Base-by-base conservation (phyloP, 176 grass and related monocot species). In the Alloteropsis semialata region DNA sequence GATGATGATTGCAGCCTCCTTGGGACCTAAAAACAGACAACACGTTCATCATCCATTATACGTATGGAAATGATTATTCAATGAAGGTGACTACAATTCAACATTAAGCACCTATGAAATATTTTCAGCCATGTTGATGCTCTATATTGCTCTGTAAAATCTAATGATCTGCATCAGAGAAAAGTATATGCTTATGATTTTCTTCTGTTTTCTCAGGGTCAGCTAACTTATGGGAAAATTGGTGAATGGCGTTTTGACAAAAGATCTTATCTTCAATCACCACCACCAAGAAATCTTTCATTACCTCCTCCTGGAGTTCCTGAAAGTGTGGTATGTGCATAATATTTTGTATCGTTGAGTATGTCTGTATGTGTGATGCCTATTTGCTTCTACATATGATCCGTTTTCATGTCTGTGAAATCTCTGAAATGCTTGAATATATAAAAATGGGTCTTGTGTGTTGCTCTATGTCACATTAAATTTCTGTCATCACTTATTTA, bases 181-280 rank as follows among this genome's bases (percentile, higher is more conserved):
- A 36, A 72, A 85, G 45, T 49, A 28, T 73, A 61, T 22, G 11
- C 43, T 86, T 61, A 69, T 88, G 50, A 51, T 79, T 41, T 81
- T 44, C 29, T 81, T 89, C 8, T 86, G 17, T 6, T 38, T 88
- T 76, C 4, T 30, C 73, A 99, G 93, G 97, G 93, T 85, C 83
- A 96, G 81, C 83, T 92, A 87, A 96, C 91, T 60, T 96, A 97
- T 86, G 91, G 94, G 51, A 97, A 94, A 91, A 86, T 88, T 48
- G 94, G 94, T 12, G 94, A 97, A 80, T 97, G 94, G 91, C 91
- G 89, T 57, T 97, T 97, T 91, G 94, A 97, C 78, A 97, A 97
- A 88, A 93, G 97, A 96, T 86, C 93, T 30, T 94, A 92, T 82
- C 85, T 99, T 75, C 89, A 46, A 57, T 90, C 85, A 76, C 89